Evolutionary conservation across 164 flowering plant species (phyloP).

Genomic region (Nymphaea thermarum): DNA sequence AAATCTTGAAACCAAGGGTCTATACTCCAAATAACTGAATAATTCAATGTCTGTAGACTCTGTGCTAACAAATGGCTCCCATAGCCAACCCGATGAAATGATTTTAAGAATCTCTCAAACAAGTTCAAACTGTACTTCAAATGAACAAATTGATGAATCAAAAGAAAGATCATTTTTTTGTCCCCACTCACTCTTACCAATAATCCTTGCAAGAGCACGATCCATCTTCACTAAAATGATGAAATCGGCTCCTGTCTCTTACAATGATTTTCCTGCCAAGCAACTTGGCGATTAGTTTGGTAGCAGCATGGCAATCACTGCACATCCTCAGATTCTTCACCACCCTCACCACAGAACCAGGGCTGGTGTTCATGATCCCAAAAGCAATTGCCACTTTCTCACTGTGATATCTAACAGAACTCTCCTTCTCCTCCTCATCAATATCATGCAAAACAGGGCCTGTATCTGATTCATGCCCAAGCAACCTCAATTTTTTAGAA

Average conservation of each 20-base stretch:
- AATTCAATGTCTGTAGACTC: no score
- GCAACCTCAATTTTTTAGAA: constrained; percentile 11
- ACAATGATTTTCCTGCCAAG: constrained; percentile 22
- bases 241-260: constrained; percentile 30
- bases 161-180: neutral
- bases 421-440: constrained; percentile 36
- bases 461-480: constrained; percentile 21
- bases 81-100: no score
- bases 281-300: constrained; percentile 21
- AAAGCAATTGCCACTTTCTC: constrained; percentile 35
- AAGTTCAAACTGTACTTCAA: no score
- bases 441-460: constrained; percentile 24
- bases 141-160: no score
- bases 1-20: no score
- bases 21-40: no score
- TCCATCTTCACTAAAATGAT: constrained; percentile 22
- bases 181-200: constrained; percentile 13
- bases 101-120: no score
- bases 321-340: constrained; percentile 31
- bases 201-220: constrained; percentile 29
- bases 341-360: constrained; percentile 21
- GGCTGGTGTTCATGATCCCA: constrained; percentile 24
- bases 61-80: no score
- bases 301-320: constrained; percentile 19
- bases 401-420: constrained; percentile 23